Conservation (phyloP, 2,329 filamentous ascomycete genomes). For the Neofusicoccum cordaticola region DNA sequence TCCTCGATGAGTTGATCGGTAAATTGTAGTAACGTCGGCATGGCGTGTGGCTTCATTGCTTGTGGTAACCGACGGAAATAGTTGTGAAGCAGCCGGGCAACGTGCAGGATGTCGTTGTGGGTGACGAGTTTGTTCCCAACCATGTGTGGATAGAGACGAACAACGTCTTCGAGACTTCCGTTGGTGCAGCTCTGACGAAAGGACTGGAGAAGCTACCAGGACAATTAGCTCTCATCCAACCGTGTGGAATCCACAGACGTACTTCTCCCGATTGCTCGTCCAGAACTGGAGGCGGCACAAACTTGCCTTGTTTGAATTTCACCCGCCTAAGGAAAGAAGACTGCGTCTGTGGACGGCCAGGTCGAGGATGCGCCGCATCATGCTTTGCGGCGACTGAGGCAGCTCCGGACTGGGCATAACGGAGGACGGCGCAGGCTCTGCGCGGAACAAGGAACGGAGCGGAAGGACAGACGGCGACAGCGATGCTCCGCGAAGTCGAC, state of each 20-base stretch:
- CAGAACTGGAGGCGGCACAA: neutral
- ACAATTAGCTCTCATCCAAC: neutral
- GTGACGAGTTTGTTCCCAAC: neutral
- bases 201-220: neutral
- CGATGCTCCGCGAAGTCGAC: constrained; percentile 20
- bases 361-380: constrained; percentile 1
- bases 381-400: constrained; percentile 3
- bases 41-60: neutral
- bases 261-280: neutral
- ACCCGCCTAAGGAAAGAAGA: neutral
- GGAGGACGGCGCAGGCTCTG: neutral
- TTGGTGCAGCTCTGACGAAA: neutral
- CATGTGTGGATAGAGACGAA: neutral
- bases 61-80: neutral
- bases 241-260: neutral
- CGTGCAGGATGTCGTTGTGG: neutral
- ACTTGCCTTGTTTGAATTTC: neutral
- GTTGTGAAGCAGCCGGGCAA: neutral
- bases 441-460: constrained; percentile 34
- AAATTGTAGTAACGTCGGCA: neutral
- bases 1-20: constrained; percentile 26
- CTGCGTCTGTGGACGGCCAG: neutral
- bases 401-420: neutral
- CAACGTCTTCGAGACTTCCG: neutral
- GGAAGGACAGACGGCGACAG: constrained; percentile 32